Percentiles rank a stretch among this genome's conserved stretches.
phyloP scores from a whole-genome alignment of 1,139 yeast species.

The Casaregolazyma lundiana region DNA sequence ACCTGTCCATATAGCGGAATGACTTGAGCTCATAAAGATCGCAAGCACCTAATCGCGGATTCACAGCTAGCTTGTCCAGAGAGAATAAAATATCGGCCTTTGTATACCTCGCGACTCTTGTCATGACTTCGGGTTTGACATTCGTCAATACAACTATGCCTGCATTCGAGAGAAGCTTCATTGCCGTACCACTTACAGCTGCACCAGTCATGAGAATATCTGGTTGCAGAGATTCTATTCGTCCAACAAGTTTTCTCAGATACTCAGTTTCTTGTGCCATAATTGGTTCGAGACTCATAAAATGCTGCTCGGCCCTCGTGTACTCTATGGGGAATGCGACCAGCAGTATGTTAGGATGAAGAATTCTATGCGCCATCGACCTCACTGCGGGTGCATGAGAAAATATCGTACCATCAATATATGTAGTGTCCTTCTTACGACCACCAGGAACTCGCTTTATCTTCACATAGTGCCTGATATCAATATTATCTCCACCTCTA shows the following conservation, averaged over 20 bases:
- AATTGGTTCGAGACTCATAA: slow-evolving; percentile 77
- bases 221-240: slow-evolving; percentile 74
- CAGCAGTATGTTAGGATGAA: slow-evolving; percentile 70
- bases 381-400: slow-evolving; percentile 82
- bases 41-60: slow-evolving; percentile 69
- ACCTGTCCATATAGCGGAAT: slow-evolving; percentile 46
- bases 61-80: slow-evolving; percentile 56
- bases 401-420: slow-evolving; percentile 76
- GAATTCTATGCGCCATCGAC: slow-evolving; percentile 62
- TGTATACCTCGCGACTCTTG: slow-evolving; percentile 73
- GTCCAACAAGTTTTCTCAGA: slow-evolving; percentile 70
- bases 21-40: slow-evolving; percentile 65
- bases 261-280: slow-evolving; percentile 87
- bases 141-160: slow-evolving; percentile 76
- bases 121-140: slow-evolving; percentile 77
- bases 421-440: slow-evolving; percentile 48
- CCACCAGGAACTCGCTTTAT: slow-evolving; percentile 83
- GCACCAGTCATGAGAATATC: slow-evolving; percentile 77
- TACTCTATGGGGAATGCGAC: slow-evolving; percentile 90
- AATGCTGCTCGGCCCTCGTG: slow-evolving; percentile 59
- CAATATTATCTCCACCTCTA: slow-evolving; percentile 66
- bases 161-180: slow-evolving; percentile 65
- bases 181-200: slow-evolving; percentile 78
- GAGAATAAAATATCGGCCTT: slow-evolving; percentile 75
- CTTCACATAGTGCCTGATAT: slow-evolving; percentile 82